Evolutionary conservation across 2,329 filamentous ascomycete genomes (phyloP), one percentile per base, ranked within the genome.

Genomic region (Claviceps pazoutovae): DNA sequence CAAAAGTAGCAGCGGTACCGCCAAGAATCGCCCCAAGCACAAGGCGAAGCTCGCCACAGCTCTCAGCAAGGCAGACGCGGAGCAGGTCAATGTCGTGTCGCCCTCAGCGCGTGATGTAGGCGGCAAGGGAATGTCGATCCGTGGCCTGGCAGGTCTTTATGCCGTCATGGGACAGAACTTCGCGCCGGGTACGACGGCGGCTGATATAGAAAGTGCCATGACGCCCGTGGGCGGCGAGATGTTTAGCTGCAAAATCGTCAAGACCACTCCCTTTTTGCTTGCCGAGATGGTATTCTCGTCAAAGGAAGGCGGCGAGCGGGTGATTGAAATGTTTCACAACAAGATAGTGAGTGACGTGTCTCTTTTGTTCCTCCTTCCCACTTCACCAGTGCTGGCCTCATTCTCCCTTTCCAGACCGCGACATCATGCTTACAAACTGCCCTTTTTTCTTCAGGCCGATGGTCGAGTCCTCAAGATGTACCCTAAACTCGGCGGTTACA

Each of bases 141-240:
- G 80, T 50, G 87, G 87, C n/a, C 70, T 84, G 8, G 82, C 82
- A 0, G 83, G 85, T 0, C 85, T 85, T 1, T 87, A 79, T 59
- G 76, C 79, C 17, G 78, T 93, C 23, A 77, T 88, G 63, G 86
- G 84, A 2, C 83, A 86, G 66, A 93, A 93, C 71, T 88, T 93
- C 63, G 87, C 86, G 13, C 80, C 80, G 2, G 87, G 87, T 39
- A 93, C 87, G 0, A 89, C 87, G 6, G 84, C 83, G 1, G 85
- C 84, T 34, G 87, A 93, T 61, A 88, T 93, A 54, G 85, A 89
- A 71, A 86, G 83, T 59, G 87, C 87, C 52, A 82, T 93, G 80
- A 78, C 75, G n/a, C 80, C 81, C 0, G 71, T 86, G n/a, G 85
- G 84, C 41, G 85, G 84, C 34, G 73, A 82, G 55, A 75, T 88